These are phyloP conservation scores for Suillus spraguei DNA, from an alignment of 768 basidiomycete genomes.

Conservation along the genomic window DNA sequence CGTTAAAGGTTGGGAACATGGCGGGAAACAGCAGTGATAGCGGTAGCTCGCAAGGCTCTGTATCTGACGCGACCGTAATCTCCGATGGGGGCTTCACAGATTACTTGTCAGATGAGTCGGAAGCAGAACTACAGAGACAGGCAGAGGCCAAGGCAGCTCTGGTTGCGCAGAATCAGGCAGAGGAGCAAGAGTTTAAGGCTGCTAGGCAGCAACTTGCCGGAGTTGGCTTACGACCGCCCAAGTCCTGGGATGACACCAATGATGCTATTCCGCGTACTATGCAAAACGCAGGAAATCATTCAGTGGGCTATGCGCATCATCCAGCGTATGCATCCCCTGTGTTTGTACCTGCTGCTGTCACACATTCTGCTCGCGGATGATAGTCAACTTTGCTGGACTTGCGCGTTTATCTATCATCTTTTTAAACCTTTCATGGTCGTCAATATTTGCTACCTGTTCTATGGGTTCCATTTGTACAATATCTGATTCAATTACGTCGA, in stretches of 20 bases:
- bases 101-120: constrained; percentile 92
- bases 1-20: constrained; percentile 41
- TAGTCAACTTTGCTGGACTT: constrained; percentile 22
- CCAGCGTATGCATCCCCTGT: constrained; percentile 30
- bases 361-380: constrained; percentile 34
- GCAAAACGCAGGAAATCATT: constrained; percentile 17
- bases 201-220: constrained; percentile 77
- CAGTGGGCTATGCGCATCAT: constrained; percentile 28
- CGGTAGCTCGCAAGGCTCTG: constrained; percentile 49
- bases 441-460: constrained; percentile 15
- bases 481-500: constrained; percentile 11
- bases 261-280: constrained; percentile 30
- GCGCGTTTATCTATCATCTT: constrained; percentile 23
- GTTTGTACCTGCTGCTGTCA: constrained; percentile 27
- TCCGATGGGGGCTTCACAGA: constrained; percentile 90
- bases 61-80: constrained; percentile 76
- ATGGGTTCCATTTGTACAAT: constrained; percentile 23
- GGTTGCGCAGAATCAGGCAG: constrained; percentile 77
- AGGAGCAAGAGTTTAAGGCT: constrained; percentile 81
- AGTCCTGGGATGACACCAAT: constrained; percentile 68
- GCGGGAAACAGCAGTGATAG: constrained; percentile 66
- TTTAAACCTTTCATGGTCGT: constrained; percentile 20
- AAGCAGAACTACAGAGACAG: constrained; percentile 84
- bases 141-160: constrained; percentile 79
- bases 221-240: constrained; percentile 76